Conservation (phyloP, 257 asterid species). For the Solanum virginianum region DNA sequence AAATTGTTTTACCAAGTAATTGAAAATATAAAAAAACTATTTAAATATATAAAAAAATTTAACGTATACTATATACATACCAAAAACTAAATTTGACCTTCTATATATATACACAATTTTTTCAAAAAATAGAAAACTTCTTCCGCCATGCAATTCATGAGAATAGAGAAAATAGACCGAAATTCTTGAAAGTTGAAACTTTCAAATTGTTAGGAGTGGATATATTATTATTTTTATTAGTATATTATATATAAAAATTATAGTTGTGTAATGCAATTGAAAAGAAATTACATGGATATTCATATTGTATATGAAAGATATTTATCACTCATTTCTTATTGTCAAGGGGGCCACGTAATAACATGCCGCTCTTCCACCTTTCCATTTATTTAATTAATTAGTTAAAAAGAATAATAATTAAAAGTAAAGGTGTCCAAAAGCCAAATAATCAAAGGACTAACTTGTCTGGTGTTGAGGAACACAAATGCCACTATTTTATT, state of each 20-base stretch:
- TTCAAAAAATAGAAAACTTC: neutral
- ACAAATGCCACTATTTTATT: neutral
- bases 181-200: neutral
- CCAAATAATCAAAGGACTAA: neutral
- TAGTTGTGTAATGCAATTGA: neutral
- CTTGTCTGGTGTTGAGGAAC: neutral
- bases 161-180: neutral
- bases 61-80: neutral
- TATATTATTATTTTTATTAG: too few species aligned
- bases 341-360: neutral
- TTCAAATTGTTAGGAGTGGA: neutral
- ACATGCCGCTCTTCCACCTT: neutral
- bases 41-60: neutral
- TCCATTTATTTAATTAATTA: neutral
- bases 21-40: neutral
- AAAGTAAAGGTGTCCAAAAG: neutral
- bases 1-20: neutral
- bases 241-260: too few species aligned
- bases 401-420: neutral
- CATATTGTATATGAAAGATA: neutral
- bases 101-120: neutral
- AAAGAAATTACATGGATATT: neutral
- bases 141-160: neutral
- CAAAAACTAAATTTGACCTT: neutral
- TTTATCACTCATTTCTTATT: neutral